phyloP scores from a whole-genome alignment of 192 early-diverging fungal species.

The Rhizoclosmatium globosum region DNA sequence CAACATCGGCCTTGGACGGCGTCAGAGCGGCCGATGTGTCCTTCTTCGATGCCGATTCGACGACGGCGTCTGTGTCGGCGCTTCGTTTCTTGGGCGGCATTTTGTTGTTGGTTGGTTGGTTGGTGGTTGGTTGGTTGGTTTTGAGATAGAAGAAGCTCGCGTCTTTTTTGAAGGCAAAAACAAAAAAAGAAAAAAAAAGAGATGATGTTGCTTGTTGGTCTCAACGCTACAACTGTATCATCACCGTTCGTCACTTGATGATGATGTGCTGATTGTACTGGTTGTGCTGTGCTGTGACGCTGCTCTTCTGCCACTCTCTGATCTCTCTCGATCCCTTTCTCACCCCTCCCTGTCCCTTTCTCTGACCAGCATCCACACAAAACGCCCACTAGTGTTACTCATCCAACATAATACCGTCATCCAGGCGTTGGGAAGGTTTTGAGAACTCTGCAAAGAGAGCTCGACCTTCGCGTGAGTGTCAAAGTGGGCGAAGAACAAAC shows the following conservation, averaged over 20 bases:
- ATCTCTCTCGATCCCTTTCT: too few relatives aligned
- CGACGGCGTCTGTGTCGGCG: background rate
- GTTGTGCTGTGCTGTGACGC: too few relatives aligned
- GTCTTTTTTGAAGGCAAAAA: background rate
- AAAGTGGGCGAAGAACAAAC: conserved; percentile 14
- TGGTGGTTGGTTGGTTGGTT: background rate
- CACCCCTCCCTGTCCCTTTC: background rate
- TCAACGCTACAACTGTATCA: background rate
- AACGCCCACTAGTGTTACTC: conserved; percentile 18
- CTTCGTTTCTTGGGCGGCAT: conserved; percentile 17
- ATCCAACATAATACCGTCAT: background rate
- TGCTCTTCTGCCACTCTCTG: too few relatives aligned
- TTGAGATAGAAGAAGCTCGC: too few relatives aligned
- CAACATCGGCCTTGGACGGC: conserved; percentile 2
- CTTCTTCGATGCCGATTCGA: background rate
- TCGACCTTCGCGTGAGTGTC: conserved; percentile 2
- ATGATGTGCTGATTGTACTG: background rate
- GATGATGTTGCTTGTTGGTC: background rate
- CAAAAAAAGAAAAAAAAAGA: conserved; percentile 28
- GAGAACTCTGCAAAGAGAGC: background rate
- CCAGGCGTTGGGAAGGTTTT: conserved; percentile 8
- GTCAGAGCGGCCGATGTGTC: background rate
- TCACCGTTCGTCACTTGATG: background rate
- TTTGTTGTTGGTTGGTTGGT: background rate
- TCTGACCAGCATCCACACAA: background rate